phyloP scores from a whole-genome alignment of 495 filamentous ascomycete genomes.

The Trichoderma virens region DNA sequence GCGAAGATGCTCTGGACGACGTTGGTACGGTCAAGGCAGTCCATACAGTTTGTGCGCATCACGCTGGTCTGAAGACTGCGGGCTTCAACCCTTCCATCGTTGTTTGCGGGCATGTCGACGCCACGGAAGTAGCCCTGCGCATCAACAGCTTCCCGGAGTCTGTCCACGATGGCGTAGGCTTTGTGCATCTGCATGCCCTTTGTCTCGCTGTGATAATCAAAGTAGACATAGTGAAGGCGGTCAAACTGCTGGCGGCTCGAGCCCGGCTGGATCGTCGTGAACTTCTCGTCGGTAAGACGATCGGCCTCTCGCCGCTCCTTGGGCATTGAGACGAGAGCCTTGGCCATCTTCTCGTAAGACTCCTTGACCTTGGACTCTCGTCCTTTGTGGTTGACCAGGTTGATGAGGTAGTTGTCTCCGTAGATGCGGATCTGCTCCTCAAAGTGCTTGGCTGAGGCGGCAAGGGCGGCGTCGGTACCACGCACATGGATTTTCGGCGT shows the following conservation, averaged over 20 bases:
- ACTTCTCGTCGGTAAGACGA: slow-evolving; percentile 62
- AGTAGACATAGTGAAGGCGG: slow-evolving; percentile 89
- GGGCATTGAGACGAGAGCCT: slow-evolving; percentile 61
- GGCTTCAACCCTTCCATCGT: slow-evolving; percentile 63
- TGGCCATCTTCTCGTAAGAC: slow-evolving; percentile 84
- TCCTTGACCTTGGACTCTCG: slow-evolving; percentile 79
- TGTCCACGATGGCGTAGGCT: slow-evolving; percentile 76
- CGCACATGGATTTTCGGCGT: slow-evolving; percentile 83
- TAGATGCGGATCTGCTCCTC: slow-evolving; percentile 85
- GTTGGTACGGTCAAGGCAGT: slow-evolving; percentile 96
- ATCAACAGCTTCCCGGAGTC: slow-evolving; percentile 60
- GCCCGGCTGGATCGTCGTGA: slow-evolving; percentile 63
- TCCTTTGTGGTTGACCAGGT: slow-evolving; percentile 91
- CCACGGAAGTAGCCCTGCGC: slow-evolving; percentile 89
- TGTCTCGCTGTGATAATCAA: slow-evolving; percentile 97
- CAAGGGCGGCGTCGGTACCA: slow-evolving; percentile 69
- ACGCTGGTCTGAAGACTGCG: slow-evolving; percentile 75
- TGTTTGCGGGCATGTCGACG: slow-evolving; percentile 65
- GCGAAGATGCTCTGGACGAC: slow-evolving; percentile 95
- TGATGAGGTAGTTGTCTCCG: slow-evolving; percentile 93
- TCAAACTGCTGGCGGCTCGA: slow-evolving; percentile 52
- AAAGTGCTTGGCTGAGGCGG: slow-evolving; percentile 79
- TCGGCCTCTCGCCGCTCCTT: slow-evolving; percentile 52
- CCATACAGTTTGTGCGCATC: slow-evolving; percentile 97
- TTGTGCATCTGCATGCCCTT: slow-evolving; percentile 91